Evolutionary conservation across 2,329 filamentous ascomycete genomes (phyloP), one percentile per base, ranked within the genome.

Genomic region (Atkinsonella texensis): DNA sequence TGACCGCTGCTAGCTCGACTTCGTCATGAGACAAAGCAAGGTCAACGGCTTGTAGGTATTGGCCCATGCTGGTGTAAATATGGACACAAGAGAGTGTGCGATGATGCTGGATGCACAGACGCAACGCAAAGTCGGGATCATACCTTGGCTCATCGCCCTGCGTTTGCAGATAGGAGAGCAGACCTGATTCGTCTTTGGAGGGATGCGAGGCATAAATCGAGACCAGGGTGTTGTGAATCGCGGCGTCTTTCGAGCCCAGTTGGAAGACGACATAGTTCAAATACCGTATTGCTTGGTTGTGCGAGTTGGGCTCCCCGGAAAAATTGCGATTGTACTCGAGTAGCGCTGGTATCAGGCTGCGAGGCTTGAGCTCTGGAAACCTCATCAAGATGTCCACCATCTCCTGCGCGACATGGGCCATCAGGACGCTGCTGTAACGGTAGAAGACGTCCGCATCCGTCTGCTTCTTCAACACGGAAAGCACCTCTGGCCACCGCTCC

Each of bases 351-450:
- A 98, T 96, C 47, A 98, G 79, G 58, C 85, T 89, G 52, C 89
- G 84, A 1, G 89, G 83, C 59, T 95, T 83, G 23, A 98, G 77
- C 56, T 89, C 87, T 5, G 81, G 76, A 63, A 97, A 91, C 38
- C 93, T 81, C 87, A 95, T 96, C 62, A 98, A 71, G 35, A 98
- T 89, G 59, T 98, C 91, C n/a, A 97, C 86, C 23, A 95, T 74
- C 49, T 95, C 90, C 6, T 84, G 79, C 0, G 91, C 82, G 3
- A 84, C 84, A 63, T 96, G 87, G 15, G 83, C 85, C 85, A 98
- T 95, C 46, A 98, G 77, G n/a, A 97, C 90, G 61, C 85, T 95
- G 72, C 89, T 93, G 67, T 97, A 96, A 56, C 88, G 85, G 73
- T 97, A 97, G 69, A 97, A 98, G 45, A 95, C 87, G 48, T 95